A percentile compares a stretch with the other conserved stretches of the same genome.
phyloP scores from a whole-genome alignment of 31 red algal species.

The Asparagopsis taxiformis region DNA sequence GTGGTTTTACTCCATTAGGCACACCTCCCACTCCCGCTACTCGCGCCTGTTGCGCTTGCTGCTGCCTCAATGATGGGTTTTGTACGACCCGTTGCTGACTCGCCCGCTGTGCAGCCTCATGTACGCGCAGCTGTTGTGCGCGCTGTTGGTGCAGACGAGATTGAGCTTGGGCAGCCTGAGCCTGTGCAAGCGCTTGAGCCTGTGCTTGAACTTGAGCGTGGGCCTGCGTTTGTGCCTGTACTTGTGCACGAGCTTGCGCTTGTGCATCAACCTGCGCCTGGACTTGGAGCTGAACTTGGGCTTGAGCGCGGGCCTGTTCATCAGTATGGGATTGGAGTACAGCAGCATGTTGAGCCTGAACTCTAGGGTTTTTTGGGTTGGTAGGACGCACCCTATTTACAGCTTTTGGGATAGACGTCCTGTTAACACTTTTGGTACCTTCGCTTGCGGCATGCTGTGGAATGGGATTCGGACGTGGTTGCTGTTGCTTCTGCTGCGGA shows the following conservation, averaged over 20 bases:
- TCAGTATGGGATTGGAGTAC: too few relatives aligned
- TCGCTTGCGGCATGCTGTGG: too few relatives aligned
- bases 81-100: background rate
- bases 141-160: background rate
- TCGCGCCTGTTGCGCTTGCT: slow-evolving; percentile 4
- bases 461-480: background rate
- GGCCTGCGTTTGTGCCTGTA: slow-evolving; percentile 24
- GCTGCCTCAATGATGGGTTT: background rate
- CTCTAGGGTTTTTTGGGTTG: too few relatives aligned
- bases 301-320: too few relatives aligned
- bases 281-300: too few relatives aligned
- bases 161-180: slow-evolving; percentile 24
- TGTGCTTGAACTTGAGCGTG: slow-evolving; percentile 15
- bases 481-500: background rate
- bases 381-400: too few relatives aligned
- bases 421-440: too few relatives aligned
- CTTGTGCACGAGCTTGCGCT: slow-evolving; percentile 14
- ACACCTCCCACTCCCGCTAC: too few relatives aligned
- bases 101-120: background rate
- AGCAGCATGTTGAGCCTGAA: too few relatives aligned
- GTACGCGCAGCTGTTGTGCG: slow-evolving; percentile 5
- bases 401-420: too few relatives aligned
- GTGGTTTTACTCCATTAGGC: too few relatives aligned
- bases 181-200: slow-evolving; percentile 17
- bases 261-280: slow-evolving; percentile 26